Evolutionary conservation across 306 rosid genomes (phyloP), one percentile per base, ranked within the genome.

Genomic region (Cicer judaicum): DNA sequence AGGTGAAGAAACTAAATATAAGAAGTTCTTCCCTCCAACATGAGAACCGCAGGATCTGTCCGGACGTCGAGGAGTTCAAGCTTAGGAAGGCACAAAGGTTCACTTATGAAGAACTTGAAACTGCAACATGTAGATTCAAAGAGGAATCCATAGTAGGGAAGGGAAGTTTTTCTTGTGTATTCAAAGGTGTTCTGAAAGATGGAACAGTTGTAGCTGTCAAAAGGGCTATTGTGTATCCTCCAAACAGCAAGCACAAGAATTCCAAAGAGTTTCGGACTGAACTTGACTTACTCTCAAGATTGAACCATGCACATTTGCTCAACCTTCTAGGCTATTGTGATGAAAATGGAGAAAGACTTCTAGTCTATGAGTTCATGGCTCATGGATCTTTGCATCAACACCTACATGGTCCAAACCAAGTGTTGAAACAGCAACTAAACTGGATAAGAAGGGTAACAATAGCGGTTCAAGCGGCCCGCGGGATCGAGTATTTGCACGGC

Each of bases 391-490:
- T 90, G 79, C 87, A 92, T 36, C 96, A 92, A 53, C 96, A 90
- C 70, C 87, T 92, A 15, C 98, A 92, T 68, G 92, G 98, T 1
- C 82, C 79, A 82, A 85, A 77, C 86, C 76, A 80, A 34, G 81
- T 70, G 55, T 49, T 86, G 70, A 90, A 84, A 69, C 92, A 93
- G 80, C 97, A 94, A 29, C 13, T 94, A 21, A 91, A 90, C 82
- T 92, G 98, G 98, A 72, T 90, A 21, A 68, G 96, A 75, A 80
- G 98, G 73, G 98, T 90, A 62, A 92, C 98, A 0, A 92, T 90
- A 66, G 98, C 96, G 7, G 98, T 92, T 38, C 98, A 92, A 83
- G 98, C 98, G 29, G 98, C 96, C 3, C 71, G 98, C 5, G 98
- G 98, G 44, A 89, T 92, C 1, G 96, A 90, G 64, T 92, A 92